These are phyloP conservation scores for Hippophae rhamnoides DNA, from an alignment of 306 rosid species.

Conservation along the genomic window DNA sequence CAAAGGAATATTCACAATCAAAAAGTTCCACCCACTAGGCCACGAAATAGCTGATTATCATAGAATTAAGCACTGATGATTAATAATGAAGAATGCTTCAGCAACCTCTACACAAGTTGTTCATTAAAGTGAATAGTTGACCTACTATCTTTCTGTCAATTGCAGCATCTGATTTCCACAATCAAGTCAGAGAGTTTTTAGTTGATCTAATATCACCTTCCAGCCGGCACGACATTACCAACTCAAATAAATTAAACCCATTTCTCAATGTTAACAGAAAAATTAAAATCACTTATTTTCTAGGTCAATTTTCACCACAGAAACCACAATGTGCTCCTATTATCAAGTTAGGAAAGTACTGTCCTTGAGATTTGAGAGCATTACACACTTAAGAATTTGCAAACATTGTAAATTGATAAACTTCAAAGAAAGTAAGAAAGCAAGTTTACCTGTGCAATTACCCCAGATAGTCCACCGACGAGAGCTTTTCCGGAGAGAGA, in stretches of 20 bases:
- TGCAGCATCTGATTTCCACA: not conserved
- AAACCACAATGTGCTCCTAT: not conserved
- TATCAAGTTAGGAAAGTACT: too few species aligned
- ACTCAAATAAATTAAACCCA: not conserved
- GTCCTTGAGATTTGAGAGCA: not conserved
- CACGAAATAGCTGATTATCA: too few species aligned
- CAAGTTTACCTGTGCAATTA: slow-evolving; percentile 64
- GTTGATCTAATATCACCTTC: not conserved
- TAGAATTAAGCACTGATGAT: too few species aligned
- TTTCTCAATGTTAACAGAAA: not conserved
- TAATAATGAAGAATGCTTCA: not conserved
- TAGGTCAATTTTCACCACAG: not conserved
- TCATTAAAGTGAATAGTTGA: not conserved
- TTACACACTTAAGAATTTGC: not conserved
- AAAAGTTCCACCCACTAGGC: too few species aligned
- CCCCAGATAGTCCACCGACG: slow-evolving; percentile 66
- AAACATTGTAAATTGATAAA: not conserved
- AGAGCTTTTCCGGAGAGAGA: slow-evolving; percentile 50
- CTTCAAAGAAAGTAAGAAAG: not conserved
- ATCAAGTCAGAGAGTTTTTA: not conserved
- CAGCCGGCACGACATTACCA: not conserved
- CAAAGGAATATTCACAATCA: too few species aligned
- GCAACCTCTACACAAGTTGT: not conserved
- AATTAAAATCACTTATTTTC: not conserved
- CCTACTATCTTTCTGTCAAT: not conserved